Evolutionary conservation across 2,329 filamentous ascomycete species (phyloP).

Genomic region (Tolypocladium inflatum): DNA sequence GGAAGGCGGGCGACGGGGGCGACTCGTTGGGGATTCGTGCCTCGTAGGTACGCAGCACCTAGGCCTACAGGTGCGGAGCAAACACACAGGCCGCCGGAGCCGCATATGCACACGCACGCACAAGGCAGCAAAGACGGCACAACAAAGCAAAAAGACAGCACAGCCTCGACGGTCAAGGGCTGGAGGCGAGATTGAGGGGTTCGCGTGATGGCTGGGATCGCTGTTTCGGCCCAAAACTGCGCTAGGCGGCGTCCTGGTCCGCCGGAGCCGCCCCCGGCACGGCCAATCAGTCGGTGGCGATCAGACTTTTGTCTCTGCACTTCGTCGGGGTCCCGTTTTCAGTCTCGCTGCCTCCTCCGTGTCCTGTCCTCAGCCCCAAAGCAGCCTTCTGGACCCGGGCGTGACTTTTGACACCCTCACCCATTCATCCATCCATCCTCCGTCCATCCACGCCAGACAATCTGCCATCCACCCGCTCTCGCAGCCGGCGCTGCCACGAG

Average conservation of each 20-base stretch:
- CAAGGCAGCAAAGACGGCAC: neutral
- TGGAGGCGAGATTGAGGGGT: neutral
- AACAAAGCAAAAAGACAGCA: neutral
- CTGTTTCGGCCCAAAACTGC: conserved; percentile 14
- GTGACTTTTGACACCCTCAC: neutral
- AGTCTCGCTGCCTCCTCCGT: conserved; percentile 1
- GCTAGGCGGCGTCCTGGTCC: conserved; percentile 5
- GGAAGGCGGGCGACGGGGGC: neutral
- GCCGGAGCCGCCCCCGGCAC: conserved; percentile 7
- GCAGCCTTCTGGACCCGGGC: neutral
- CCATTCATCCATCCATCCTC: neutral
- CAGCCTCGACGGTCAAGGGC: too few species aligned
- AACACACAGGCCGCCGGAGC: neutral
- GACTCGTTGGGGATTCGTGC: neutral
- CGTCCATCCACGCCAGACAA: neutral
- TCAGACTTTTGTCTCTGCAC: conserved; percentile 20
- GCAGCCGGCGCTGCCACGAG: neutral
- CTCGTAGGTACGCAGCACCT: too few species aligned
- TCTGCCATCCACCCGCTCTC: neutral
- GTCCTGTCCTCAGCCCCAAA: neutral
- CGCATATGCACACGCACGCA: neutral
- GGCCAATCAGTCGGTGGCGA: conserved; percentile 25
- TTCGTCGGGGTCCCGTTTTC: conserved; percentile 9
- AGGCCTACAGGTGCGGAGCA: too few species aligned
- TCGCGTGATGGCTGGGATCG: conserved; percentile 2